Conservation (phyloP, 176 grass and related monocot genomes). For the Pharus latifolius region DNA sequence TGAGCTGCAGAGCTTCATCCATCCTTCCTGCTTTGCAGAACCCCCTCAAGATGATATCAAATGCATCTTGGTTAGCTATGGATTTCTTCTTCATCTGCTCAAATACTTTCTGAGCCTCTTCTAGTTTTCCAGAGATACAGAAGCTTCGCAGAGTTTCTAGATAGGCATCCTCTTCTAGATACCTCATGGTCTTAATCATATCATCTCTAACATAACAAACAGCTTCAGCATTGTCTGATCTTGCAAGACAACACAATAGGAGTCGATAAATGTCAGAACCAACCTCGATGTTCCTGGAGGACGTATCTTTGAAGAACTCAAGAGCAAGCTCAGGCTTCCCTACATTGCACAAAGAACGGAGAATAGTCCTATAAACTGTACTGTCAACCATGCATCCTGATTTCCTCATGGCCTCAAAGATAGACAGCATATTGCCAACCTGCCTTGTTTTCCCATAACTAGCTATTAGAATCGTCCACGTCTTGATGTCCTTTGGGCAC, state of each 20-base stretch:
- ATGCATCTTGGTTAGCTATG: slow-evolving; percentile 21
- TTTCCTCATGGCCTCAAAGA: slow-evolving; percentile 57
- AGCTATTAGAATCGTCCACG: slow-evolving; percentile 54
- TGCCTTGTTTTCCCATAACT: slow-evolving; percentile 43
- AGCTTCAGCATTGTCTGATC: slow-evolving; percentile 31
- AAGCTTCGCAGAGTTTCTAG: slow-evolving; percentile 45
- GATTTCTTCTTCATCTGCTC: slow-evolving; percentile 59
- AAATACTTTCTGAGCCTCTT: slow-evolving; percentile 48
- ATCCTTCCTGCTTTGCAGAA: slow-evolving; percentile 54
- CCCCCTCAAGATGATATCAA: slow-evolving; percentile 47
- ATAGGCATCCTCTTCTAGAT: slow-evolving; percentile 48
- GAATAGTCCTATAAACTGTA: slow-evolving; percentile 33
- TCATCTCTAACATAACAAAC: slow-evolving; percentile 47
- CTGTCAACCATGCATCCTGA: slow-evolving; percentile 35
- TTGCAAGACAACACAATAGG: slow-evolving; percentile 49
- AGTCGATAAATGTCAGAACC: slow-evolving; percentile 33
- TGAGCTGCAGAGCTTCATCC: slow-evolving; percentile 42
- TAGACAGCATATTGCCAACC: slow-evolving; percentile 39
- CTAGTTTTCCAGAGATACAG: slow-evolving; percentile 49
- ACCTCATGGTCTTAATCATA: slow-evolving; percentile 42
- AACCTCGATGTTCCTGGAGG: slow-evolving; percentile 26
- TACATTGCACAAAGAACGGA: slow-evolving; percentile 49
- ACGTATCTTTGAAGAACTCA: slow-evolving; percentile 76
- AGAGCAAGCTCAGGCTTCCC: slow-evolving; percentile 50
- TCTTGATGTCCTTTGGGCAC: slow-evolving; percentile 58